These are phyloP conservation scores for Lepiota subincarnata DNA, from an alignment of 768 basidiomycete genomes.

Conservation along the genomic window DNA sequence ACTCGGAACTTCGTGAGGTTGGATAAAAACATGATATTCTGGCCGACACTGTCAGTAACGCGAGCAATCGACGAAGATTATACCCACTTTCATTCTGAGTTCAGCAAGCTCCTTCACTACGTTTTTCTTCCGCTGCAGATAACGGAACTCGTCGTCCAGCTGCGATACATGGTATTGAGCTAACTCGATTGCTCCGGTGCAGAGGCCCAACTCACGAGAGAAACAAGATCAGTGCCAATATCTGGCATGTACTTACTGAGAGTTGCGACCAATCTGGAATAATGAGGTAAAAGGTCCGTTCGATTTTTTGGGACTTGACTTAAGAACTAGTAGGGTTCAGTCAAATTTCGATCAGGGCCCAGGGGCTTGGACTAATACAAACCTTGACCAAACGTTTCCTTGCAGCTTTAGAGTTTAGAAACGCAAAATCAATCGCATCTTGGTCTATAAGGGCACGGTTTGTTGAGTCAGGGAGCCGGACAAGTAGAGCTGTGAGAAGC, in stretches of 20 bases:
- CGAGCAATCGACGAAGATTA: neutral
- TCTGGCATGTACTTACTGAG: constrained; percentile 93
- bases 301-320: constrained; percentile 82
- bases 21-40: constrained; percentile 88
- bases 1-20: constrained; percentile 95
- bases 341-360: neutral
- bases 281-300: constrained; percentile 89
- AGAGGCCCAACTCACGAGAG: constrained; percentile 51
- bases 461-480: constrained; percentile 91
- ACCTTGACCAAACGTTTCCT: constrained; percentile 89
- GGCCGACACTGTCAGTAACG: neutral
- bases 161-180: constrained; percentile 26
- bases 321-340: constrained; percentile 53
- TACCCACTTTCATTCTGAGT: constrained; percentile 71
- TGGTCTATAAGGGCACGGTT: constrained; percentile 89
- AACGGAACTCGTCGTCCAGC: constrained; percentile 97
- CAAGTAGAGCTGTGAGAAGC: constrained; percentile 83
- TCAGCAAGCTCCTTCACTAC: constrained; percentile 88
- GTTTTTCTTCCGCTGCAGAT: constrained; percentile 91
- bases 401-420: constrained; percentile 94
- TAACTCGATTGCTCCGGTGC: neutral
- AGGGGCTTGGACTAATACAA: neutral
- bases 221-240: constrained; percentile 77
- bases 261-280: constrained; percentile 85
- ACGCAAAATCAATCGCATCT: constrained; percentile 92